Conservation (phyloP, 192 early-diverging fungal species). For the Podila verticillata region DNA sequence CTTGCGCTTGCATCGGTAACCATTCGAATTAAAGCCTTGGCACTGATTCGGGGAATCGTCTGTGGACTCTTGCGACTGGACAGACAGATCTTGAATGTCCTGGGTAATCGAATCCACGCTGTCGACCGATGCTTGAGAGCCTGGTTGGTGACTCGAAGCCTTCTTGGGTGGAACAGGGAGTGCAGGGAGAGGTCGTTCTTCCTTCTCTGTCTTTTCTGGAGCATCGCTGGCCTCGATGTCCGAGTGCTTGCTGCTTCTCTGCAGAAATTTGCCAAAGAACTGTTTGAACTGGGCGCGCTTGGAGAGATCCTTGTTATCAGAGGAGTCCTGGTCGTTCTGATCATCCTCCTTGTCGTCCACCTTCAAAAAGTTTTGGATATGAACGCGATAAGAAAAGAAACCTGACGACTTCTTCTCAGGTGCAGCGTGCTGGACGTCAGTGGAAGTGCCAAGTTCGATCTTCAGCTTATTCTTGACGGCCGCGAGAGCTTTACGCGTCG, state of each 20-base stretch:
- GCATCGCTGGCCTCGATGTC: background rate
- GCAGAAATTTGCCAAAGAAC: background rate
- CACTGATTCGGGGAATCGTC: constrained; percentile 46
- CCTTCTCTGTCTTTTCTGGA: background rate
- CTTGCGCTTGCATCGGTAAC: constrained; percentile 44
- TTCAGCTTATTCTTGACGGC: constrained; percentile 17
- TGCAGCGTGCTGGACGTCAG: constrained; percentile 1
- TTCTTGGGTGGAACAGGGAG: constrained; percentile 10
- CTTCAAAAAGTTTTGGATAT: constrained; percentile 23
- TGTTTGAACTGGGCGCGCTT: background rate
- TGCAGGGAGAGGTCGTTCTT: constrained; percentile 17
- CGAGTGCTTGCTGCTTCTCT: background rate
- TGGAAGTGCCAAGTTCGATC: background rate
- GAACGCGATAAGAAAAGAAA: constrained; percentile 28
- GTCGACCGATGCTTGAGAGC: constrained; percentile 5
- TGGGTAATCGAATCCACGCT: constrained; percentile 19
- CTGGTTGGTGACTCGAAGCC: background rate
- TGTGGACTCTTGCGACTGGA: constrained; percentile 8
- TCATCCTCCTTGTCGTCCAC: constrained; percentile 3
- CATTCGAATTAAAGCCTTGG: constrained; percentile 40
- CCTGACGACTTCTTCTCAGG: constrained; percentile 15
- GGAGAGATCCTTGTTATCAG: constrained; percentile 6
- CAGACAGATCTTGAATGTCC: constrained; percentile 12
- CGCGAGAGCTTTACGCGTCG: constrained; percentile 19
- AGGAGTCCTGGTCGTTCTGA: constrained; percentile 8